phyloP scores from a whole-genome alignment of 2,329 filamentous ascomycete genomes.

The Claviceps spartinae region DNA sequence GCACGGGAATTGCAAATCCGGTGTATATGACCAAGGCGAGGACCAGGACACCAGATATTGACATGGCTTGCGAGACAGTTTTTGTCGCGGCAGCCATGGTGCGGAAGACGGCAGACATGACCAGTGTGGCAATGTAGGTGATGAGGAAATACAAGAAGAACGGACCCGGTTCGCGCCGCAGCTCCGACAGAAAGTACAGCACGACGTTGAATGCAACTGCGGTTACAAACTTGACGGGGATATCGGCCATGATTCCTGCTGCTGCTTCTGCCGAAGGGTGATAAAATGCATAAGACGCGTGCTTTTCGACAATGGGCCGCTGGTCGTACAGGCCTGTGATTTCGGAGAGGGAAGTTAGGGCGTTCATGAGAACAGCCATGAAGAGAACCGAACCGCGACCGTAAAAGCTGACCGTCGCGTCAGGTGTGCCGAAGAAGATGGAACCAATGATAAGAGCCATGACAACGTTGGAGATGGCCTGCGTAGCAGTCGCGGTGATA shows the following conservation, averaged over 20 bases:
- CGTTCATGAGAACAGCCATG: conserved; percentile 46
- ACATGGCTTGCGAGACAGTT: conserved; percentile 47
- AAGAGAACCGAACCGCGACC: conserved; percentile 44
- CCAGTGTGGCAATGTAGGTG: conserved; percentile 51
- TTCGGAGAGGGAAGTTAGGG: conserved; percentile 43
- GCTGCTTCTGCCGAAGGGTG: conserved; percentile 39
- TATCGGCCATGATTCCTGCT: conserved; percentile 38
- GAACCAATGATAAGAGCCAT: conserved; percentile 49
- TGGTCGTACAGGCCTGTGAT: conserved; percentile 31
- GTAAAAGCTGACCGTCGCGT: conserved; percentile 38
- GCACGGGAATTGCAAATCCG: conserved; percentile 37
- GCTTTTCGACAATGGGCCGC: conserved; percentile 35
- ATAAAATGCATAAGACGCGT: conserved; percentile 35
- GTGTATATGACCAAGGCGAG: conserved; percentile 48
- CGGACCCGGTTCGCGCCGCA: conserved; percentile 43
- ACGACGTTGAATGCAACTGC: conserved; percentile 39
- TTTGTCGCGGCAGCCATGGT: conserved; percentile 58
- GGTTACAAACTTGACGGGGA: conserved; percentile 43
- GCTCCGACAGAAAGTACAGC: conserved; percentile 42
- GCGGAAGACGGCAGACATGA: conserved; percentile 66
- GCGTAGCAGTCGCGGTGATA: conserved; percentile 31
- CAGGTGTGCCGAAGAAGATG: conserved; percentile 40
- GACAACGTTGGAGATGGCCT: conserved; percentile 34
- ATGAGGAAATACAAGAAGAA: conserved; percentile 71
- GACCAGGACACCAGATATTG: conserved; percentile 38